Base-by-base conservation (phyloP, 768 basidiomycete species). In the Suillus paluster region DNA sequence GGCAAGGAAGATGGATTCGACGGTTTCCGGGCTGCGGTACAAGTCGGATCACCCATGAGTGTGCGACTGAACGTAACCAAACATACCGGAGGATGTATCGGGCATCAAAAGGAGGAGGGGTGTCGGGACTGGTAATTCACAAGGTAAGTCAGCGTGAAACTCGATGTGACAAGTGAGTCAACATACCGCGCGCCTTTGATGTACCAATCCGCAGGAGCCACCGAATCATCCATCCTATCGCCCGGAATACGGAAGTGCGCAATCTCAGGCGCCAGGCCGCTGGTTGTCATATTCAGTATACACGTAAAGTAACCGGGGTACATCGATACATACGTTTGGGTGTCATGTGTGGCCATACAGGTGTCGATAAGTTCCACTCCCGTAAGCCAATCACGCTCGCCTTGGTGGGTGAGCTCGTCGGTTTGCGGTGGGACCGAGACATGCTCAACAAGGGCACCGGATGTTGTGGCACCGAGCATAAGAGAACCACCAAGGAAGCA, bases 401-500 rank as follows among this genome's bases (percentile, higher is more conserved):
- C 91, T 4, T 73, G 69, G 12, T 81, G 76, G 1, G 88, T 80
- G n/a, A 95, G 80, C 64, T 92, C 82, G 3, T 80, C 78, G n/a
- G 78, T 74, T 27, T 77, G 79, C 0, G 93, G 92, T 14, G 92
- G 92, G 36, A 91, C 73, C 11, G 89, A 90, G 7, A 90, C 85
- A 4, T 75, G 78, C 11, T 81, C 71, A 4, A 74, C 75, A 19
- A 81, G 62, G 0, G 89, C 82, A 56, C 90, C 89, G 3, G 86
- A 77, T 2, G 80, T 84, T 3, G 91, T 92, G 15, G 94, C 92
- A 14, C 96, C 95, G 3, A 99, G 84, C 82, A 99, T 87, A 60
- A 99, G 84, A 1, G 92, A 92, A 4, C 95, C 96, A 21, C 90
- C 94, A 38, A 99, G 79, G 85, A 97, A 99, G 77, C 96, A 98